Evolutionary conservation across 164 flowering plant genomes (phyloP).

Genomic region (Saururus chinensis): DNA sequence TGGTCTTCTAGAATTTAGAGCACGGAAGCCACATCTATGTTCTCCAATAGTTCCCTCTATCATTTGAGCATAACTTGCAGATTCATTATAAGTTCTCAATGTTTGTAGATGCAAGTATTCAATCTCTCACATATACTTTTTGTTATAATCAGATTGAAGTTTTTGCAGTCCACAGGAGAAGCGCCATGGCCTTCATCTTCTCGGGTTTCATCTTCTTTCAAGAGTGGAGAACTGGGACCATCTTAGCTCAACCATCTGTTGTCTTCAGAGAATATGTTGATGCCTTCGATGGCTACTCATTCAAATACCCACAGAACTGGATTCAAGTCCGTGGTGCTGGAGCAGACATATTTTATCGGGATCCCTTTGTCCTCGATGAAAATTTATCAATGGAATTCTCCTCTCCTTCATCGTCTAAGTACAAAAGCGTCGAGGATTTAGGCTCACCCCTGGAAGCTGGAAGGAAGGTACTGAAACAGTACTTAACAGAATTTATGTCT

Average conservation of each 20-base stretch:
- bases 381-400: constrained; percentile 81
- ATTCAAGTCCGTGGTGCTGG: constrained; percentile 89
- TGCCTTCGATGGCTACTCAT: constrained; percentile 85
- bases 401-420: constrained; percentile 87
- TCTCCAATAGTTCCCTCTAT: not conserved
- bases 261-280: constrained; percentile 75
- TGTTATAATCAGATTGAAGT: constrained; percentile 42
- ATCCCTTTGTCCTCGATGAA: constrained; percentile 89
- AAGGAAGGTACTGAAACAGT: constrained; percentile 74
- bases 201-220: constrained; percentile 42
- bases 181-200: constrained; percentile 38
- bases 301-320: constrained; percentile 84
- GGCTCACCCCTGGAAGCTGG: constrained; percentile 86
- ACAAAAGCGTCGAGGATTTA: constrained; percentile 81
- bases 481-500: constrained; percentile 95
- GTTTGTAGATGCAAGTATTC: not conserved
- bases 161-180: constrained; percentile 81
- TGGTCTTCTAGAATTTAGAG: too few species aligned
- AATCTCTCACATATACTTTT: not conserved
- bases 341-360: constrained; percentile 85
- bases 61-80: not conserved
- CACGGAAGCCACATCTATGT: not conserved
- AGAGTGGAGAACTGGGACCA: constrained; percentile 13
- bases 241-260: constrained; percentile 39
- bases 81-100: too few species aligned